Evolutionary conservation across 164 flowering plant species (phyloP).

Genomic region (Umbilicus rupestris): DNA sequence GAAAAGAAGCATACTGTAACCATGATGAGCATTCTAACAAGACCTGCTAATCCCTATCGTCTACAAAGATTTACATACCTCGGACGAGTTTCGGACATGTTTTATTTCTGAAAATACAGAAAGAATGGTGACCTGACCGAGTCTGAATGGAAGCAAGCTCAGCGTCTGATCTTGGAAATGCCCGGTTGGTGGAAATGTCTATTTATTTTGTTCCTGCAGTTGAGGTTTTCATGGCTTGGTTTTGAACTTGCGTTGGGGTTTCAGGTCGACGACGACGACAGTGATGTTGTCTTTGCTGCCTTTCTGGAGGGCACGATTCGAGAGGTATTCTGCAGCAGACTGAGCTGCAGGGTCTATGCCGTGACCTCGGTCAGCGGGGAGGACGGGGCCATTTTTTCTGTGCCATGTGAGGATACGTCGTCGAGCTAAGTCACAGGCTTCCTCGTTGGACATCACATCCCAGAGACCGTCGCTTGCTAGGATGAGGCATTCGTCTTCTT

Average conservation of each 20-base stretch:
- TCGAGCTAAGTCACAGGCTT: slow-evolving; percentile 32
- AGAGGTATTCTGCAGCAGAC: slow-evolving; percentile 38
- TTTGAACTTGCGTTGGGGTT: slow-evolving; percentile 28
- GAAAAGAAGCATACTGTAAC: background rate
- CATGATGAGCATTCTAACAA: background rate
- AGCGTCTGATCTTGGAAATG: background rate
- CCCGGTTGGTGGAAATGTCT: background rate
- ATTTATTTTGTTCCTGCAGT: too few species aligned
- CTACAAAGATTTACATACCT: slow-evolving; percentile 7
- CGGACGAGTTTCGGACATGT: background rate
- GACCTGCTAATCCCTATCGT: background rate
- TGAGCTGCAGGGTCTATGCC: slow-evolving; percentile 34
- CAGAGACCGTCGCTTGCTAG: slow-evolving; percentile 20
- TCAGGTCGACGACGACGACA: slow-evolving; percentile 34
- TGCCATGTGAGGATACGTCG: slow-evolving; percentile 31
- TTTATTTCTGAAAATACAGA: background rate
- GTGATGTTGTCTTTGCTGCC: slow-evolving; percentile 40
- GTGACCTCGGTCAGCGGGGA: slow-evolving; percentile 13
- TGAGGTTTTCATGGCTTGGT: slow-evolving; percentile 11
- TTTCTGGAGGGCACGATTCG: slow-evolving; percentile 26
- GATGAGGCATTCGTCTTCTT: slow-evolving; percentile 21
- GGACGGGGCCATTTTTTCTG: slow-evolving; percentile 21
- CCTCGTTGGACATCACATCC: slow-evolving; percentile 27
- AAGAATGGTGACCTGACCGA: background rate
- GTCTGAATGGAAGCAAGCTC: too few species aligned